phyloP scores from a whole-genome alignment of 2,329 filamentous ascomycete species.

The Mollisia scopiformis region DNA sequence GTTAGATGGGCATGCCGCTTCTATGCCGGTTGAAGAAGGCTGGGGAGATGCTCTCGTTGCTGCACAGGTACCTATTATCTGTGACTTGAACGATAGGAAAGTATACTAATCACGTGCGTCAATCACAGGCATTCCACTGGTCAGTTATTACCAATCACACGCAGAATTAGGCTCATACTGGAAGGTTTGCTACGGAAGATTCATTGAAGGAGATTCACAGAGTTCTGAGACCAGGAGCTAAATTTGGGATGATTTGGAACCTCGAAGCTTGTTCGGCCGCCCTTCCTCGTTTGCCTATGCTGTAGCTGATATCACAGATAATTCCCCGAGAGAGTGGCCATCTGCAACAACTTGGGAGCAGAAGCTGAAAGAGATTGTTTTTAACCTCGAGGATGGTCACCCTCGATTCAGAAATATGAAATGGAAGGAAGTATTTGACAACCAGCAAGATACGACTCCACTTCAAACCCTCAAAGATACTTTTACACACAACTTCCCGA shows the following conservation, averaged over 20 bases:
- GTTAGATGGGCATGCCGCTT: slow-evolving; percentile 58
- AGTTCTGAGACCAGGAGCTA: slow-evolving; percentile 61
- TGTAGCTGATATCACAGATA: slow-evolving; percentile 50
- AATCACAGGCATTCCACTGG: slow-evolving; percentile 50
- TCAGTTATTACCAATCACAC: slow-evolving; percentile 16
- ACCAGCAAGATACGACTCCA: slow-evolving; percentile 56
- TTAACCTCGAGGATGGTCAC: slow-evolving; percentile 57
- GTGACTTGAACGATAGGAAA: background rate
- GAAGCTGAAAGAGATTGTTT: slow-evolving; percentile 61
- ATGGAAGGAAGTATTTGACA: slow-evolving; percentile 68
- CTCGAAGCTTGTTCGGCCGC: slow-evolving; percentile 65
- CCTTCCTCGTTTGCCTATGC: background rate
- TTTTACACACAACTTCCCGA: slow-evolving; percentile 42
- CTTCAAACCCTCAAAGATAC: slow-evolving; percentile 52
- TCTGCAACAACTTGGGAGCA: slow-evolving; percentile 64
- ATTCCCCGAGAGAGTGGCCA: slow-evolving; percentile 60
- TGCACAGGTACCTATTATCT: slow-evolving; percentile 61
- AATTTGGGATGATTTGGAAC: slow-evolving; percentile 74
- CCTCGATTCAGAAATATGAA: slow-evolving; percentile 66
- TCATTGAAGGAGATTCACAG: slow-evolving; percentile 69
- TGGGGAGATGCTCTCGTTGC: slow-evolving; percentile 68
- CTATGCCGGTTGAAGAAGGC: slow-evolving; percentile 56
- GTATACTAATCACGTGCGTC: slow-evolving; percentile 10
- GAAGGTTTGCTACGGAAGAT: slow-evolving; percentile 68
- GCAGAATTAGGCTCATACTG: too few relatives aligned